phyloP scores from a whole-genome alignment of 305 asterid species.

The Ilex paraguariensis region DNA sequence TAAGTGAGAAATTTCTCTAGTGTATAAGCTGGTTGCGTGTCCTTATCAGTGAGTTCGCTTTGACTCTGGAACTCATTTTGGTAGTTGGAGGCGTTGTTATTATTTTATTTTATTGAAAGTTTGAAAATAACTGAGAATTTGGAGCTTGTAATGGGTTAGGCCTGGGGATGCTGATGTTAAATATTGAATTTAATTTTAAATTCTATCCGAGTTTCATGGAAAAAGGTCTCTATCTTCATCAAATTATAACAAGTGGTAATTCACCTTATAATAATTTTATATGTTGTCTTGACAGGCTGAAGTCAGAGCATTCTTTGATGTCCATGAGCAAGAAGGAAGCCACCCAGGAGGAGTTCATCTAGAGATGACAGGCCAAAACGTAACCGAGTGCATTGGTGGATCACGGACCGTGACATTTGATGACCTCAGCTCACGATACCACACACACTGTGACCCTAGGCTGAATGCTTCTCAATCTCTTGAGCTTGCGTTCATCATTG shows the following conservation, averaged over 20 bases:
- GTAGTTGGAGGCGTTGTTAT: conserved; percentile 15
- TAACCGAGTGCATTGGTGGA: conserved; percentile 85
- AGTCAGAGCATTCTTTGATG: conserved; percentile 81
- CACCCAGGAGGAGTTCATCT: conserved; percentile 79
- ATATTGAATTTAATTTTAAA: no score
- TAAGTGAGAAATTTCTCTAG: conserved; percentile 8
- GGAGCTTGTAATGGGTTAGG: no score
- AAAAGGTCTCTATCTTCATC: no score
- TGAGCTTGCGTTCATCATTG: conserved; percentile 71
- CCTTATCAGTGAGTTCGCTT: conserved; percentile 30
- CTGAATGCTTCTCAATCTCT: conserved; percentile 84
- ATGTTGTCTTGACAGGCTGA: conserved; percentile 48
- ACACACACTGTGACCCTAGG: conserved; percentile 81
- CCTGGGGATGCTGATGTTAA: no score
- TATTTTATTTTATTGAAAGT: no score
- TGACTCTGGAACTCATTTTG: conserved; percentile 11
- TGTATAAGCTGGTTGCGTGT: conserved; percentile 24
- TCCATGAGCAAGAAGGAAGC: conserved; percentile 89
- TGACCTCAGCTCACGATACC: conserved; percentile 75
- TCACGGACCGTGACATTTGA: conserved; percentile 71
- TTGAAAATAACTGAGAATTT: no score
- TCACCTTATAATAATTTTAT: no score
- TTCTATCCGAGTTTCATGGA: no score
- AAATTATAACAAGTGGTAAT: no score
- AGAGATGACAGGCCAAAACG: conserved; percentile 89